Conservation (phyloP, 164 flowering plant species). For the Magnolia officinalis region DNA sequence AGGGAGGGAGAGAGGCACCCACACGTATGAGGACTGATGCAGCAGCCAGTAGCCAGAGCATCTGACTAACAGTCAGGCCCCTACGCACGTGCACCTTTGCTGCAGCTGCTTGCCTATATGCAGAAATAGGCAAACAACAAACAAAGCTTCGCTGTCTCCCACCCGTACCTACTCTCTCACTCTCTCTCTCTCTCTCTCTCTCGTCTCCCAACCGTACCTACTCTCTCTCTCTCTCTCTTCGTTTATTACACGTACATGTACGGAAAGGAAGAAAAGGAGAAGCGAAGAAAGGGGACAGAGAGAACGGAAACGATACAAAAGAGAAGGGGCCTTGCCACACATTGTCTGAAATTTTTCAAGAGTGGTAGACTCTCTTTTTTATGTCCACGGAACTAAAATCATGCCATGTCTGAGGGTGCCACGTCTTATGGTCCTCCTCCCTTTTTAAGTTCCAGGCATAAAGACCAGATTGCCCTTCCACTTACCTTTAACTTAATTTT, state of each 20-base stretch:
- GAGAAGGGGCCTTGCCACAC: neutral
- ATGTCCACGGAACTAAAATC: neutral
- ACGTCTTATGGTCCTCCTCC: neutral
- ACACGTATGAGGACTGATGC: neutral
- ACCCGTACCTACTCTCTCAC: neutral
- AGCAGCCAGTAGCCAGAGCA: neutral
- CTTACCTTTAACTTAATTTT: too few species aligned
- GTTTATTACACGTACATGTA: too few species aligned
- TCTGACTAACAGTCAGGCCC: slow-evolving; percentile 5
- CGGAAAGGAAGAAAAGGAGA: too few species aligned
- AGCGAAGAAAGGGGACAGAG: too few species aligned
- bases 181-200: neutral
- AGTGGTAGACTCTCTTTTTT: neutral
- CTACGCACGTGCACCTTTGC: slow-evolving; percentile 15
- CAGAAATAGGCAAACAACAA: neutral
- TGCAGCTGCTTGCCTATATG: slow-evolving; percentile 15
- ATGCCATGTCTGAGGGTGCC: neutral
- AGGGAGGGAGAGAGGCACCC: neutral
- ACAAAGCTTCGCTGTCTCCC: slow-evolving; percentile 6
- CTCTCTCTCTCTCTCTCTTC: neutral
- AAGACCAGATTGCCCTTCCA: too few species aligned
- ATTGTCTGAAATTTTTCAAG: too few species aligned
- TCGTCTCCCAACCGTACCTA: neutral
- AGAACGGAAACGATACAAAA: too few species aligned
- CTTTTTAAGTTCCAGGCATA: too few species aligned